Evolutionary conservation across 2,329 filamentous ascomycete genomes (phyloP).

Genomic region (Ascochyta clinopodiicola): DNA sequence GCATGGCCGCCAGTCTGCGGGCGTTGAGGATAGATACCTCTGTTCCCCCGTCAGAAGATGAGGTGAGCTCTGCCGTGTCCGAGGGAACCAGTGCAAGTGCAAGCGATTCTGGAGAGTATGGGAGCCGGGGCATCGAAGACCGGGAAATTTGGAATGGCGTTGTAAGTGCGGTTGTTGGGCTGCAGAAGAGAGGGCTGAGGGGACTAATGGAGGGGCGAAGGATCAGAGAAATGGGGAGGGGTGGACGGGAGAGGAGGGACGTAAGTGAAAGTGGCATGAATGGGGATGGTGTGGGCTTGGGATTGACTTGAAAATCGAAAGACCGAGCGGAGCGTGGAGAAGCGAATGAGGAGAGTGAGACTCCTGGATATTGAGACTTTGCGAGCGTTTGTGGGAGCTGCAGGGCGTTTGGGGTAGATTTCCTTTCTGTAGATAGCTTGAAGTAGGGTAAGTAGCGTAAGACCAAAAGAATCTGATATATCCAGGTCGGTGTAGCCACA

Average conservation of each 20-base stretch:
- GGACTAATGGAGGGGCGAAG: conserved; percentile 94
- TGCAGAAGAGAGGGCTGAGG: conserved; percentile 91
- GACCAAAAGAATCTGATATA: background rate
- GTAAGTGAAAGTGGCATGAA: conserved; percentile 7
- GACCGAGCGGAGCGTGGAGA: background rate
- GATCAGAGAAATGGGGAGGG: conserved; percentile 73
- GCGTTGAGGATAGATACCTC: conserved; percentile 60
- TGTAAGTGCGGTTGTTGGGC: conserved; percentile 86
- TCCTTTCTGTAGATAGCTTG: conserved; percentile 15
- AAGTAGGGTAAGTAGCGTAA: background rate
- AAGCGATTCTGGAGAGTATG: conserved; percentile 44
- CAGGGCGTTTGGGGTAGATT: conserved; percentile 7
- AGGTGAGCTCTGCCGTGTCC: conserved; percentile 43
- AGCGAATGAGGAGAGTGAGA: background rate
- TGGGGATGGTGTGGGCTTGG: conserved; percentile 16
- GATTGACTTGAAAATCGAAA: background rate
- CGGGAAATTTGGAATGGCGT: conserved; percentile 80
- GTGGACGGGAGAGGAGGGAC: conserved; percentile 24
- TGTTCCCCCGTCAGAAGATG: conserved; percentile 46
- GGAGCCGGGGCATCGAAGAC: conserved; percentile 46
- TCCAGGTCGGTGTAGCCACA: background rate
- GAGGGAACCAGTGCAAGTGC: conserved; percentile 40
- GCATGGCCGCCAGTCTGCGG: conserved; percentile 44
- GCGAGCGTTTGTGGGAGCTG: conserved; percentile 6
- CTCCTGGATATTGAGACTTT: background rate